phyloP scores from a whole-genome alignment of 306 rosid genomes.

The Trifolium repens region DNA sequence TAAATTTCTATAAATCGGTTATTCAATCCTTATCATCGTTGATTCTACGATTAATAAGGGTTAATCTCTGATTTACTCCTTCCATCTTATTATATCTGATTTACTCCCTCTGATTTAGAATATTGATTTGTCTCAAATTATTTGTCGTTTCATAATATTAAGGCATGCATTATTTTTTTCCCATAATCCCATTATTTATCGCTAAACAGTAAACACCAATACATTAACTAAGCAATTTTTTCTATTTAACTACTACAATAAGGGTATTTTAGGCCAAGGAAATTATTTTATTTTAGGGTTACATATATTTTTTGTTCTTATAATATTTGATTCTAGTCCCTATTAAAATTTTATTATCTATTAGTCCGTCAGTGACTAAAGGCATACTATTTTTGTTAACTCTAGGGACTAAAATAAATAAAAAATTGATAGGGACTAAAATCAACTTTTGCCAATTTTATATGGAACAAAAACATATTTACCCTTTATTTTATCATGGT shows the following conservation, averaged over 20 bases:
- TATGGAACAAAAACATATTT: background rate
- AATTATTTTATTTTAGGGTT: constrained; percentile 4
- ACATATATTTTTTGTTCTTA: background rate
- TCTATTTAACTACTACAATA: constrained; percentile 3
- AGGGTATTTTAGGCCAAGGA: background rate
- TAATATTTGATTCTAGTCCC: background rate
- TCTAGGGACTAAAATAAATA: background rate
- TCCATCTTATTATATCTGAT: background rate
- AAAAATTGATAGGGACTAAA: background rate
- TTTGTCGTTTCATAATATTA: background rate
- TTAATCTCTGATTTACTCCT: constrained; percentile 11
- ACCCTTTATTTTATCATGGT: background rate
- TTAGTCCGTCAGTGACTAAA: background rate
- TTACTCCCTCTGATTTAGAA: constrained; percentile 12
- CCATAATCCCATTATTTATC: background rate
- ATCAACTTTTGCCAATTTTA: background rate
- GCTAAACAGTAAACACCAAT: background rate
- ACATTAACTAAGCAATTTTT: background rate
- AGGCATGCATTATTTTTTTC: background rate
- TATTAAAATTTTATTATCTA: background rate
- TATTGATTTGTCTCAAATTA: background rate
- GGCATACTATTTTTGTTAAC: background rate
- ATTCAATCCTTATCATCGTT: constrained; percentile 26
- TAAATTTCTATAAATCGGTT: constrained; percentile 17
- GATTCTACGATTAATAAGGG: constrained; percentile 27